These are phyloP conservation scores for Biscogniauxia mediterranea DNA, from an alignment of 2,329 filamentous ascomycete genomes.

Conservation along the genomic window DNA sequence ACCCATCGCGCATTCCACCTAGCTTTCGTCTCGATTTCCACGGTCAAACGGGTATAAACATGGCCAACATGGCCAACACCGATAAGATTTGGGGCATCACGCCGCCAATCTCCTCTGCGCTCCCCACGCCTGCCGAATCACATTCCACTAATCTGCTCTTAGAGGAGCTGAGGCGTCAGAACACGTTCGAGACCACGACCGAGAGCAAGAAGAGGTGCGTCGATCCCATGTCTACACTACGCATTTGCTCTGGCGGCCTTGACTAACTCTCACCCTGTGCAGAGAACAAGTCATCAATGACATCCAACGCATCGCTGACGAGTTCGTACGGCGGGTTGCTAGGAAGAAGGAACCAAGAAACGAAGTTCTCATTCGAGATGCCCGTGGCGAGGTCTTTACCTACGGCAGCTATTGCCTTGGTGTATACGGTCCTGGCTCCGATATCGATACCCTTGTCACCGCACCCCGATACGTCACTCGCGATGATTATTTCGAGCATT, in stretches of 20 bases:
- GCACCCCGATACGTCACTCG: slow-evolving; percentile 85
- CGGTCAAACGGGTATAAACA: slow-evolving; percentile 1
- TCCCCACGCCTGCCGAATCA: slow-evolving; percentile 76
- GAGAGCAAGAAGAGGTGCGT: slow-evolving; percentile 79
- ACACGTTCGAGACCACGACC: slow-evolving; percentile 82
- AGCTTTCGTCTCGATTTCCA: slow-evolving; percentile 1
- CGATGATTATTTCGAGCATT: slow-evolving; percentile 88
- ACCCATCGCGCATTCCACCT: neutral
- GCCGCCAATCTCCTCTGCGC: slow-evolving; percentile 72
- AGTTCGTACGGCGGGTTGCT: slow-evolving; percentile 83
- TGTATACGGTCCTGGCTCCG: slow-evolving; percentile 90
- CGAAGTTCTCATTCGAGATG: slow-evolving; percentile 74
- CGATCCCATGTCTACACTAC: slow-evolving; percentile 9
- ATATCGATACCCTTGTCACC: slow-evolving; percentile 95
- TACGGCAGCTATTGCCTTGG: slow-evolving; percentile 95
- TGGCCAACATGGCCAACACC: slow-evolving; percentile 25
- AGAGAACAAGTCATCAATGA: slow-evolving; percentile 72
- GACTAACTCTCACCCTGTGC: slow-evolving; percentile 11
- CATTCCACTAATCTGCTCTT: slow-evolving; percentile 76
- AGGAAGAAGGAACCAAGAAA: slow-evolving; percentile 69
- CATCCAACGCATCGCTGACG: slow-evolving; percentile 76
- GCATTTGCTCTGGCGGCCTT: slow-evolving; percentile 30
- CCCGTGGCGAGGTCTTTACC: slow-evolving; percentile 90
- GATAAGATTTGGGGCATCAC: slow-evolving; percentile 63
- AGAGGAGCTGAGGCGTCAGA: slow-evolving; percentile 80